Evolutionary conservation across 1,284 basidiomycete species (phyloP), one percentile per base, ranked within the genome.

Genomic region (Sporisorium scitamineum): DNA sequence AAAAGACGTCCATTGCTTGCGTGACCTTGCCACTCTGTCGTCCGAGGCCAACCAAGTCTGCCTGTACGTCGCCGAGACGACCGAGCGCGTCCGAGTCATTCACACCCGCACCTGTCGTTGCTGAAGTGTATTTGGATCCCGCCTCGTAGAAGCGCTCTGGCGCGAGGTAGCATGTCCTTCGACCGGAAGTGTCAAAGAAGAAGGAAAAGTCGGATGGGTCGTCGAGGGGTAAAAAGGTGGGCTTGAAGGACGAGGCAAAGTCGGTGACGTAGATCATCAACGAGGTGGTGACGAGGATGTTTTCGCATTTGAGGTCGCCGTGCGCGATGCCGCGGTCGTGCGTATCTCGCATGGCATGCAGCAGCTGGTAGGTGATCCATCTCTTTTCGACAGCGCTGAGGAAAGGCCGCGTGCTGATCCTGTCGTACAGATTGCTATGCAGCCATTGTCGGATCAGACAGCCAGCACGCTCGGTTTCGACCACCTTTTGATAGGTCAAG

Each of bases 1-100:
- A 94, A 84, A 99, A 99, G 56, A 96, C 93, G 85, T 99, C 97
- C 97, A 99, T 99, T 3, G 93, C 89, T 86, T 99, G 95, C 0
- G 94, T 95, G 24, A 99, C 91, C 77, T 89, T 91, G 6, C 91
- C 92, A 70, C 95, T 92, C 27, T 89, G 85, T 78, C 89, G 89
- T 22, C 76, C 80, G 5, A 81, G 61, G 4, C 82, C 79, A 10
- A 82, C 65, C n/a, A 74, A 29, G 48, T 81, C 79, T 0, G 72
- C 65, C 26, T 80, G 67, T 14, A 78, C 50, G 13, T 73, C 68
- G 34, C 63, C 59, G 20, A 58, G 54, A 22, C 63, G 69, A 14
- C 64, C 56, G 13, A 48, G 57, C 22, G 42, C 48, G n/a, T 66
- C 59, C 14, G 22, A 13, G n/a, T 53, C 47, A 14, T 45, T 48